Conservation (phyloP, 139 green algal species). For the Chlamydomonas sp. region DNA sequence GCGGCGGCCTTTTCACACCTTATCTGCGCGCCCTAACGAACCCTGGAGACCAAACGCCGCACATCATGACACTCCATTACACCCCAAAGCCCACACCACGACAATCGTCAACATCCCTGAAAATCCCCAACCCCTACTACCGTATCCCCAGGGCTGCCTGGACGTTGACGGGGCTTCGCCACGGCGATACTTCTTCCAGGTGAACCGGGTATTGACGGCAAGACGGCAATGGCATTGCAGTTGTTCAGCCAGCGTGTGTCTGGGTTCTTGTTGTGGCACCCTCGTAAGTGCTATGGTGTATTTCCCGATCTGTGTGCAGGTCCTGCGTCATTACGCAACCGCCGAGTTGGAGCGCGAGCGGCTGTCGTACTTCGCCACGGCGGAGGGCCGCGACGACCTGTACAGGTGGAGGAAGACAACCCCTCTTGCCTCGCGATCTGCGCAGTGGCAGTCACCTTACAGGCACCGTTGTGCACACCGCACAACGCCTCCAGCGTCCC, state of each 20-base stretch:
- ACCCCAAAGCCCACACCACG: not conserved
- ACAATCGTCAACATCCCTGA: not conserved
- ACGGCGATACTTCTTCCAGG: slow-evolving; percentile 90
- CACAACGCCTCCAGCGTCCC: not conserved
- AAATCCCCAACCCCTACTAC: not conserved
- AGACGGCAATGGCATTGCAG: no score
- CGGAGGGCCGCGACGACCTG: slow-evolving; percentile 83
- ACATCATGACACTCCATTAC: no score
- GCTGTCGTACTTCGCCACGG: slow-evolving; percentile 85
- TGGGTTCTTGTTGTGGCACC: no score
- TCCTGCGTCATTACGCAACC: slow-evolving; percentile 69
- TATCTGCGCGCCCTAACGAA: no score
- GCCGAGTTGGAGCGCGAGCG: slow-evolving; percentile 76
- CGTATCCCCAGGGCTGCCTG: slow-evolving; percentile 67
- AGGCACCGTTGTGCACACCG: not conserved
- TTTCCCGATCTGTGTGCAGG: slow-evolving; percentile 62
- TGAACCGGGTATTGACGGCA: not conserved
- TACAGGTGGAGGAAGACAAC: slow-evolving; percentile 46
- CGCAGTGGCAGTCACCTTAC: not conserved
- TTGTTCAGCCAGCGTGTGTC: no score
- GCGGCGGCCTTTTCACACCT: no score
- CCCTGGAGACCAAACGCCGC: no score
- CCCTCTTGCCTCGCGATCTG: not conserved
- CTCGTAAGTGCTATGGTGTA: no score
- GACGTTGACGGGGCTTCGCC: slow-evolving; percentile 86